These are phyloP conservation scores for Punica granatum DNA, from an alignment of 345 rosid genomes.

Conservation along the genomic window DNA sequence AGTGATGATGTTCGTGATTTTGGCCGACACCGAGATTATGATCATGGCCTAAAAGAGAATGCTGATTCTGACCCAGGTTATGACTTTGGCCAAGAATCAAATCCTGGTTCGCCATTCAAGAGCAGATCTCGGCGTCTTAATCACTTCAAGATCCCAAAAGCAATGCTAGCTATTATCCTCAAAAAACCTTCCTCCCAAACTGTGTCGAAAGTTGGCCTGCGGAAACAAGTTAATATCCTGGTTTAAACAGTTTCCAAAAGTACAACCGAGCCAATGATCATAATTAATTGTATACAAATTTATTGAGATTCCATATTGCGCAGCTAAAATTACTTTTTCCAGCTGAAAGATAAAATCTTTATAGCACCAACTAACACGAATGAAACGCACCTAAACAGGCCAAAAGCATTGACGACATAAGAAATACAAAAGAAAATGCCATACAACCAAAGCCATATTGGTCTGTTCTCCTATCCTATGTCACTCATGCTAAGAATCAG, in stretches of 20 bases:
- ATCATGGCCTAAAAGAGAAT: conserved; percentile 54
- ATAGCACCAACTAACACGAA: not conserved
- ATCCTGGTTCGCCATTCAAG: conserved; percentile 70
- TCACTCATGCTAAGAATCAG: not conserved
- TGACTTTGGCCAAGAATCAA: conserved; percentile 67
- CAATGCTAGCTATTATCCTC: conserved; percentile 1
- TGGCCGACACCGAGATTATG: conserved; percentile 60
- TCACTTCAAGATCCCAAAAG: conserved; percentile 5
- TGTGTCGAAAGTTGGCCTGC: not conserved
- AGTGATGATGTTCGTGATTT: conserved; percentile 48
- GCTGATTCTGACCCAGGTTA: conserved; percentile 57
- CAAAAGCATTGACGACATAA: no score
- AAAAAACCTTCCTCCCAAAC: not conserved
- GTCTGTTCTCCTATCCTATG: not conserved
- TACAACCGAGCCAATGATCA: not conserved
- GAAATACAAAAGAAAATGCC: not conserved
- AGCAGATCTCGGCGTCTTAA: not conserved
- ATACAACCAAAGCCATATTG: not conserved
- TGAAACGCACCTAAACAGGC: no score
- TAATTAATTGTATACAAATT: not conserved
- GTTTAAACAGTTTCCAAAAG: not conserved
- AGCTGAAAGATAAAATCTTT: not conserved
- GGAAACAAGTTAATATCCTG: not conserved
- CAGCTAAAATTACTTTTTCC: not conserved
- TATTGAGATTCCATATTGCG: not conserved